These are phyloP conservation scores for Cladosporium austrohemisphaericum DNA, from an alignment of 2,329 filamentous ascomycete genomes.

Conservation along the genomic window DNA sequence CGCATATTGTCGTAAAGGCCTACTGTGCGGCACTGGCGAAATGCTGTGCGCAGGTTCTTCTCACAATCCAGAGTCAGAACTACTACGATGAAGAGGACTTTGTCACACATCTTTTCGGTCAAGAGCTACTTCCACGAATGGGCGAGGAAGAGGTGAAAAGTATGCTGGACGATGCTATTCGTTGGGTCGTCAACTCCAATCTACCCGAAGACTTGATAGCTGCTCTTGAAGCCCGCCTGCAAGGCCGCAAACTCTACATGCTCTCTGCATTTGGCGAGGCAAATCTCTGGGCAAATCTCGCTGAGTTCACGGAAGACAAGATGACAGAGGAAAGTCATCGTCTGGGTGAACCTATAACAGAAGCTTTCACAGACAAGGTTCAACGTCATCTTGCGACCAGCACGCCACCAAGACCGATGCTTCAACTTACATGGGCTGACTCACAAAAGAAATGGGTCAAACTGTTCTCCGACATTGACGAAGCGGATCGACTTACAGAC, in stretches of 20 bases:
- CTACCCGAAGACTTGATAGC: conserved; percentile 18
- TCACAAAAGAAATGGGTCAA: conserved; percentile 66
- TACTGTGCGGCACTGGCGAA: conserved; percentile 86
- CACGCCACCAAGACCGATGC: conserved; percentile 86
- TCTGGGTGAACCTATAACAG: conserved; percentile 63
- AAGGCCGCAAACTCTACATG: conserved; percentile 65
- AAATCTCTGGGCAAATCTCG: conserved; percentile 30
- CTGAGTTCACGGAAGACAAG: conserved; percentile 41
- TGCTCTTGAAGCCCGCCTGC: conserved; percentile 49
- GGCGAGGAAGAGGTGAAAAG: conserved; percentile 54
- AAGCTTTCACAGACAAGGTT: conserved; percentile 85
- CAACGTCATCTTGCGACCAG: conserved; percentile 91
- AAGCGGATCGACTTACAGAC: conserved; percentile 38
- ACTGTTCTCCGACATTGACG: conserved; percentile 67
- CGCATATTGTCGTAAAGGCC: conserved; percentile 65
- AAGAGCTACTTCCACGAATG: conserved; percentile 67
- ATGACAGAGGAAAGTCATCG: conserved; percentile 51
- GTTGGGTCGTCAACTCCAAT: conserved; percentile 30
- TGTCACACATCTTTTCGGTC: conserved; percentile 83
- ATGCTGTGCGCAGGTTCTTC: conserved; percentile 73
- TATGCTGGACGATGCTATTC: conserved; percentile 54
- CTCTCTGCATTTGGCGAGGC: conserved; percentile 39
- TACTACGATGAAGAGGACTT: conserved; percentile 99
- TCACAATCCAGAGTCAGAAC: conserved; percentile 73
- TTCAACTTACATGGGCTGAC: conserved; percentile 69